These are phyloP conservation scores for Ceratocystis eucalypticola DNA, from an alignment of 2,329 filamentous ascomycete species.

Conservation along the genomic window DNA sequence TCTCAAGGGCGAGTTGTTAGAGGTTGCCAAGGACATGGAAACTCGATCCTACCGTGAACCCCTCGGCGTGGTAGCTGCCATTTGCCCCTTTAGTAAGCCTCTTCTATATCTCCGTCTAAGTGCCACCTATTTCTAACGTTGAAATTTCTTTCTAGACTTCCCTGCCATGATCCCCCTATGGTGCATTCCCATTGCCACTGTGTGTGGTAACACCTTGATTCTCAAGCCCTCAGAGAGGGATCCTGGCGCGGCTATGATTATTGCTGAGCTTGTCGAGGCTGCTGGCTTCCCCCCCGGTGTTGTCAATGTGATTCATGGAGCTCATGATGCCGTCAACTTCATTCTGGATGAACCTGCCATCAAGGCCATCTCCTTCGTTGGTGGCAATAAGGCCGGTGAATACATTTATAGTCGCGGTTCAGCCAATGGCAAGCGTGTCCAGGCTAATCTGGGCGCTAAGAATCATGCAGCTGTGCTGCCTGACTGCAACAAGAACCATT, in stretches of 20 bases:
- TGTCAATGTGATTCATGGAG: constrained; percentile 69
- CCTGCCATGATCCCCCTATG: constrained; percentile 89
- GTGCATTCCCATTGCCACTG: constrained; percentile 73
- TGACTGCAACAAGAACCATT: constrained; percentile 83
- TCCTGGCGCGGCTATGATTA: constrained; percentile 72
- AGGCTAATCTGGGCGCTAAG: constrained; percentile 79
- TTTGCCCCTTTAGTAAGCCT: constrained; percentile 69
- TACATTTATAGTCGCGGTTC: constrained; percentile 71
- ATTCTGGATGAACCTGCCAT: constrained; percentile 73
- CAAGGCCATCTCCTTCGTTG: constrained; percentile 78
- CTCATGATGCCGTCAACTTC: constrained; percentile 71
- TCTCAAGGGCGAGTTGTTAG: constrained; percentile 69
- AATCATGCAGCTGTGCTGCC: constrained; percentile 76
- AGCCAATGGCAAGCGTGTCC: constrained; percentile 75
- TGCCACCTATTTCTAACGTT: too few species aligned
- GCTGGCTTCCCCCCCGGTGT: constrained; percentile 73
- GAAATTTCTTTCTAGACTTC: constrained; percentile 46
- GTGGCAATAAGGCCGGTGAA: constrained; percentile 75
- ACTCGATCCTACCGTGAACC: constrained; percentile 71
- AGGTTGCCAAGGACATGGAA: constrained; percentile 85
- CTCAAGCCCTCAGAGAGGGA: constrained; percentile 80
- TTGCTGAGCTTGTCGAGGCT: constrained; percentile 65
- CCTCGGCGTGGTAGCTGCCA: constrained; percentile 66
- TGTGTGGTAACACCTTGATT: constrained; percentile 72
- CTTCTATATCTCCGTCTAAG: background rate